phyloP scores from a whole-genome alignment of 345 rosid species.

The Excoecaria agallocha region DNA sequence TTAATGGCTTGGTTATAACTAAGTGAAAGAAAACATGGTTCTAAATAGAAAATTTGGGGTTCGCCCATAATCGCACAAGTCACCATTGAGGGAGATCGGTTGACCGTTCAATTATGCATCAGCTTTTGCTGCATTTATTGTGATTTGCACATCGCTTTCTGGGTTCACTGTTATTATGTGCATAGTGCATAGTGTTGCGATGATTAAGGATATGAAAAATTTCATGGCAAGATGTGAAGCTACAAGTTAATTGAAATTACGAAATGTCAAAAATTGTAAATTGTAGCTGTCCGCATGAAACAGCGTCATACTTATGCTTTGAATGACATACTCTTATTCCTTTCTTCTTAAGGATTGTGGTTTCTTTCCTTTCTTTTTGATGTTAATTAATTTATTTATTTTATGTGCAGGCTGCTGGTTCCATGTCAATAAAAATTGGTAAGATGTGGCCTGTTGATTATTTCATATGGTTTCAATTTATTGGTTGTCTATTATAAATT shows the following conservation, averaged over 20 bases:
- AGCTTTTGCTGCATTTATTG: background rate
- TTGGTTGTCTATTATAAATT: background rate
- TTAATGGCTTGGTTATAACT: background rate
- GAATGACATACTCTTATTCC: background rate
- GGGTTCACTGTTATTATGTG: background rate
- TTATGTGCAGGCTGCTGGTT: slow-evolving; percentile 83
- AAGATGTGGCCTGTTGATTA: slow-evolving; percentile 30
- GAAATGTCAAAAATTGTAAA: background rate
- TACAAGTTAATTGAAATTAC: background rate
- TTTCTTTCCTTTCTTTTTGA: background rate
- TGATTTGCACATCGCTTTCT: background rate
- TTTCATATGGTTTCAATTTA: slow-evolving; percentile 9
- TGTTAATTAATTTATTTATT: slow-evolving; percentile 6
- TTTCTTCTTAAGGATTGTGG: background rate
- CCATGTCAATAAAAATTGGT: slow-evolving; percentile 91
- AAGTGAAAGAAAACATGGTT: background rate
- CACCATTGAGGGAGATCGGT: background rate
- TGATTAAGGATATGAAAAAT: background rate
- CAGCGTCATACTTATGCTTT: background rate
- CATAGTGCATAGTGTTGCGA: background rate
- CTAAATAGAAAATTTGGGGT: background rate
- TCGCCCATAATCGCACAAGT: background rate
- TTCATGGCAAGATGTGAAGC: background rate
- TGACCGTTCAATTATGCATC: background rate
- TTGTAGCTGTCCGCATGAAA: background rate